Evolutionary conservation across 208 protist genomes (phyloP).

Genomic region (Paratrypanosoma confusum): DNA sequence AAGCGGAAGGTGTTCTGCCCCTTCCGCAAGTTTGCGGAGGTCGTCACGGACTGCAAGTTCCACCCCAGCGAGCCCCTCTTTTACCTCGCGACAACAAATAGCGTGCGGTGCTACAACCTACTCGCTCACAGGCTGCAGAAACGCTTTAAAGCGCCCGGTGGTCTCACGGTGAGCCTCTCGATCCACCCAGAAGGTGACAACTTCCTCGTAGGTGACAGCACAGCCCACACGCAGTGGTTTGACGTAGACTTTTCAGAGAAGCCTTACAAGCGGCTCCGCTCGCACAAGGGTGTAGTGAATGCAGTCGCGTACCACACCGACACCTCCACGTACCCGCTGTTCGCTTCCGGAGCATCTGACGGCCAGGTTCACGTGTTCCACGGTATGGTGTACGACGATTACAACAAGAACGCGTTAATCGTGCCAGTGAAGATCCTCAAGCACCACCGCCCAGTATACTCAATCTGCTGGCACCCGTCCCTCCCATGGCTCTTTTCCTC

Average conservation of each 20-base stretch:
- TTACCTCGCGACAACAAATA: constrained; percentile 93
- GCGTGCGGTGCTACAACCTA: constrained; percentile 97
- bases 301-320: constrained; percentile 83
- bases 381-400: constrained; percentile 94
- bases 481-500: constrained; percentile 99
- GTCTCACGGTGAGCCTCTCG: constrained; percentile 89
- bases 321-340: constrained; percentile 91
- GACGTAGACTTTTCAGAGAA: constrained; percentile 96
- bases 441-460: constrained; percentile 88
- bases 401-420: constrained; percentile 96
- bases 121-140: constrained; percentile 92
- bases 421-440: constrained; percentile 99
- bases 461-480: constrained; percentile 94
- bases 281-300: constrained; percentile 92
- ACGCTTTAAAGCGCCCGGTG: constrained; percentile 87
- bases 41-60: constrained; percentile 92
- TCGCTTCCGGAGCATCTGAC: constrained; percentile 95
- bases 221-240: constrained; percentile 94
- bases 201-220: constrained; percentile 89
- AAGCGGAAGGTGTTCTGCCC: constrained; percentile 88
- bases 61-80: constrained; percentile 98
- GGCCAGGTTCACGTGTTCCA: constrained; percentile 93
- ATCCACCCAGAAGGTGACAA: constrained; percentile 97
- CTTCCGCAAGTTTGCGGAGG: constrained; percentile 86
- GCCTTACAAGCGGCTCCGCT: constrained; percentile 94